Base-by-base conservation (phyloP, 1,284 basidiomycete species). In the Phlebopus sp. region DNA sequence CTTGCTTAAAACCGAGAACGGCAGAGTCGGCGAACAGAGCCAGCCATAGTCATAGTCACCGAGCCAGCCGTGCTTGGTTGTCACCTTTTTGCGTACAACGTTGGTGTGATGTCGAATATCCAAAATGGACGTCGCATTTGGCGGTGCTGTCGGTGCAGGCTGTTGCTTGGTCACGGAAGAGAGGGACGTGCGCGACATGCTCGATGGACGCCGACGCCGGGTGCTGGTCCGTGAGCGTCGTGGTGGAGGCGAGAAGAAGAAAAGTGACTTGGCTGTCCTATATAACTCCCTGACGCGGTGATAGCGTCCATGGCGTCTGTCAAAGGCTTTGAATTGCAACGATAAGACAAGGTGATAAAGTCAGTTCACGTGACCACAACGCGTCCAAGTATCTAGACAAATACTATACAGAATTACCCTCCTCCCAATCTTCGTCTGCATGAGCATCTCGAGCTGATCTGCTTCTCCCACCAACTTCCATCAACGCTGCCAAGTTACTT, bases 1-100 rank as follows among this genome's bases (percentile, higher is more conserved):
- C 31, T 42, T 53, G 9, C 46, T 29, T 43, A 49, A 41, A 48
- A 59, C 60, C 44, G 67, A 55, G 58, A 78, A 86, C 0, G 86
- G 86, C 3, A 88, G 66, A 1, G 71, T 69, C 2, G 87, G 87
- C 18, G 70, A 75, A 57, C 85, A 86, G 49, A 90, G 74, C 82
- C 82, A 87, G 11, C 69, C 75, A 60, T 86, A 90, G 66, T 90
- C 79, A 59, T 89, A 90, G 59, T 86, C 83, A 1, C 87, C 87
- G 18, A 90, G 49, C 88, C 88, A 91, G 6, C 88, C 86, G 42
- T 84, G 69, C 47, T 66, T 70, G 2, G 76, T 74, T 3, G 74
- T 72, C 42, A 76, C 31, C 56, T 75, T 77, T 30, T 48, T 56
- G 29, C 55, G 56, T 35, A 69, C 42, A 21, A 42, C 5, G 7